Conservation (phyloP, 495 filamentous ascomycete genomes). For the Tetracladium marchalianum region DNA sequence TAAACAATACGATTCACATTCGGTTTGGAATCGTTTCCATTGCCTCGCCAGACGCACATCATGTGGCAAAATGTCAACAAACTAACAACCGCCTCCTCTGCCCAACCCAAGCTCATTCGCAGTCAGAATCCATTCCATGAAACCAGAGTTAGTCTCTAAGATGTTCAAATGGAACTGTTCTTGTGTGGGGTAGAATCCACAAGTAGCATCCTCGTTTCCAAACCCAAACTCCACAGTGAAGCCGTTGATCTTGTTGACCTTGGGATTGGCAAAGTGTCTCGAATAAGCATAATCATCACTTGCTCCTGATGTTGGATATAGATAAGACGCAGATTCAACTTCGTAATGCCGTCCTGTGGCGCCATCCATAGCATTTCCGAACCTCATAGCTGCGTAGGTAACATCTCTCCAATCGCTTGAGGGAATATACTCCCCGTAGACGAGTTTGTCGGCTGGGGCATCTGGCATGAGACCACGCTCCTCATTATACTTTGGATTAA, state of each 20-base stretch:
- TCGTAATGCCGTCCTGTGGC: conserved; percentile 22
- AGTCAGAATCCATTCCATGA: conserved; percentile 25
- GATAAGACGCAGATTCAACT: conserved; percentile 20
- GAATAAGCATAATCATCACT: conserved; percentile 29
- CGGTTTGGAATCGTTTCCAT: not conserved
- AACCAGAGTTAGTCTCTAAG: conserved; percentile 26
- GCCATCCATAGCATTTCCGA: conserved; percentile 23
- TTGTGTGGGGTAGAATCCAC: conserved; percentile 27
- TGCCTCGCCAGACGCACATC: not conserved
- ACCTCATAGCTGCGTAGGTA: conserved; percentile 14
- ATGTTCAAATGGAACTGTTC: conserved; percentile 25
- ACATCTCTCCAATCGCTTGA: conserved; percentile 18
- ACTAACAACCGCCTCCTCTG: too few species aligned
- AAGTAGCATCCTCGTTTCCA: conserved; percentile 20
- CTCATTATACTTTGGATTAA: conserved; percentile 26
- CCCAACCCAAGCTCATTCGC: not conserved
- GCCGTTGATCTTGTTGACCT: conserved; percentile 25
- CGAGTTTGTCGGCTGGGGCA: conserved; percentile 1
- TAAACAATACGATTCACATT: not conserved
- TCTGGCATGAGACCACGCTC: conserved; percentile 26
- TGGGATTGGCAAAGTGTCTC: conserved; percentile 17
- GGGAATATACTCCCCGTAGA: conserved; percentile 29
- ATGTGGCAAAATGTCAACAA: not conserved
- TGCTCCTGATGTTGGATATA: conserved; percentile 28
- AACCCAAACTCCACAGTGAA: conserved; percentile 35